Base-by-base conservation (phyloP, 1,284 basidiomycete genomes). In the Trametes polyzona region DNA sequence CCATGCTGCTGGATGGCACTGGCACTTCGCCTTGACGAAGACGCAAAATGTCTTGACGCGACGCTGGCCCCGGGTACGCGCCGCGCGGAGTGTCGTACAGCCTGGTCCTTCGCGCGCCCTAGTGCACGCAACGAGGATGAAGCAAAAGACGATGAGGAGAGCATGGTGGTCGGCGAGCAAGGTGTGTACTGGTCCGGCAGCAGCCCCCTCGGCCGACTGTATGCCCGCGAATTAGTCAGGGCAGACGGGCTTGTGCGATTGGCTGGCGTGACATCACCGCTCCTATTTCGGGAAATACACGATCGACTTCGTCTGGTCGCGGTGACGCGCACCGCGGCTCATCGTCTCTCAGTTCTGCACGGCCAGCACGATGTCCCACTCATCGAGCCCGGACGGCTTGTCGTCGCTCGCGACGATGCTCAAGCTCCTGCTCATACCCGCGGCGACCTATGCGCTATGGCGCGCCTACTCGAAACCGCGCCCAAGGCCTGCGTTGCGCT, bases 401-500 rank as follows among this genome's bases (percentile, higher is more conserved):
- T 47, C 41, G 36, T 49, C 49, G 11, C n/a, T 46, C 4, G 47
- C 27, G 26, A 47, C 37, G 19, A n/a, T 27, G 9, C 3, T 47
- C 16, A 46, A 30, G 23, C 27, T 42, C 14, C 35, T 59, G 26
- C 30, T 43, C 4, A 5, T 43, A 1, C 41, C 52, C 3, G 10
- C 33, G 39, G 32, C 41, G 37, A 21, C 30, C n/a, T 63, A 58
- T 21, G 12, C 50, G 10, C 9, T 63, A 47, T 66, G 64, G 61
- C 33, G 26, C 10, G 9, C 55, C 17, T 58, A 62, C 29, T 53
- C 55, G 7, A 41, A 44, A 3, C 61, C 65, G 2, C 37, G 49
- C 17, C 51, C 53, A 12, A 60, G 74, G 19, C 81, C 82, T 33
- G 76, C 76, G 24, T 72, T 81, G 29, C 86, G 87, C 19, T 84